Evolutionary conservation across 1,139 yeast species (phyloP), one percentile per base, ranked within the genome.

Genomic region (Taphrina pruni): DNA sequence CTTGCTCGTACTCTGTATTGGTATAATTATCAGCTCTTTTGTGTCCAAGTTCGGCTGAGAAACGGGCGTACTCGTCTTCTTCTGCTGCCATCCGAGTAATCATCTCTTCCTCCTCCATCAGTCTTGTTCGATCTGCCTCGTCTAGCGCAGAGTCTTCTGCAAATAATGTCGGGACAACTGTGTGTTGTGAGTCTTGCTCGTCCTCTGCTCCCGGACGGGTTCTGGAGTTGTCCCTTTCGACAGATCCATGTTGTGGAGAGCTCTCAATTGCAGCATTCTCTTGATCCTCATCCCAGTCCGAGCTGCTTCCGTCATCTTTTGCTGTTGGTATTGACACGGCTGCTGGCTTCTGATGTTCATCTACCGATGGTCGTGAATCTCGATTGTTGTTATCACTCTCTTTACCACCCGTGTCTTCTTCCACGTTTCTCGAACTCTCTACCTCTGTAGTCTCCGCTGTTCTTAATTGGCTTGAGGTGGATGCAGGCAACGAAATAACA

Each of bases 21-120:
- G 65, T 61, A 20, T 62, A 60, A 5, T 45, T 43, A 14, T 17
- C 52, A 26, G 65, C 45, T 1, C 62, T 32, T 17, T 69, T 62
- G 6, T 43, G 66, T 51, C 81, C 81, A 54, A 88, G 79, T 26
- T 81, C 79, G 17, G 81, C 77, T 48, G 85, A 86, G 74, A 94
- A 89, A 20, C 84, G 78, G 69, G 85, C 87, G 76, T 89, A 90
- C 68, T 90, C 96, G 46, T 81, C 82, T 66, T 87, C 89, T 76
- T 94, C 99, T 60, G 84, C 83, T 57, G 82, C 81, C 71, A 93
- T 78, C 73, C 87, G 89, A 54, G 85, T 83, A 1, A 84, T 81
- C 1, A 91, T 78, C 17, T 85, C 84, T 41, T 86, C 87, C 70
- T 90, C 96, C 70, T 93, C 97, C 43, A 87, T 88, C 70, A 64